Evolutionary conservation across 2,329 filamentous ascomycete genomes (phyloP).

Genomic region (Cercospora sp.): DNA sequence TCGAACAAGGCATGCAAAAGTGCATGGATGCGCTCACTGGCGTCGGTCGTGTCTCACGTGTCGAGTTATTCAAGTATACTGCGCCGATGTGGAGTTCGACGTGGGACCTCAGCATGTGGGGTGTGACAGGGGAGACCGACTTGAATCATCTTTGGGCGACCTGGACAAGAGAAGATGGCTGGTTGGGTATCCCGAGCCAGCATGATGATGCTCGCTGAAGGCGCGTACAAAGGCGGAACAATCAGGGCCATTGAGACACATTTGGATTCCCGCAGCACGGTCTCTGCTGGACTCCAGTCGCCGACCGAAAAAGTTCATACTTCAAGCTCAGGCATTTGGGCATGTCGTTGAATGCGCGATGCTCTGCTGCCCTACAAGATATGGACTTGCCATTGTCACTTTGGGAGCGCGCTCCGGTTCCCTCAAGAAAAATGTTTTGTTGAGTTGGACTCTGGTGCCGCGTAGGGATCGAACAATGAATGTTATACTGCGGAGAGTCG

Average conservation of each 20-base stretch:
- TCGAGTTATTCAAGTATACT: background rate
- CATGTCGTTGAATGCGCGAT: background rate
- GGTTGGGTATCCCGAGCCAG: background rate
- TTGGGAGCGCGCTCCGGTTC: background rate
- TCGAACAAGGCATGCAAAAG: background rate
- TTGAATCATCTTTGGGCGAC: background rate
- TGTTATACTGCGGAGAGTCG: background rate
- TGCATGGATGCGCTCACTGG: background rate
- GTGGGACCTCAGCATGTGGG: background rate
- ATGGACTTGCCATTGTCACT: background rate
- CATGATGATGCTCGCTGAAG: background rate
- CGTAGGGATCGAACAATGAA: background rate
- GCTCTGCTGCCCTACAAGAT: background rate
- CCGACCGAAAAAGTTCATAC: background rate
- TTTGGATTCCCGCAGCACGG: background rate
- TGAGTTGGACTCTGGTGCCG: background rate
- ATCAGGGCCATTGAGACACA: too few species aligned
- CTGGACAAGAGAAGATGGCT: background rate
- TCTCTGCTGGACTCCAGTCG: background rate
- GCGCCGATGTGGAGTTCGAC: background rate
- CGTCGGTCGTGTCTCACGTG: background rate
- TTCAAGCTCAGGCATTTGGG: background rate
- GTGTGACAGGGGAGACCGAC: background rate
- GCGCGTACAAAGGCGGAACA: too few species aligned
- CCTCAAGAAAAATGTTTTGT: background rate